Evolutionary conservation across 2,329 filamentous ascomycete species (phyloP), one percentile per base, ranked within the genome.

Genomic region (Epichloe coenophiala): DNA sequence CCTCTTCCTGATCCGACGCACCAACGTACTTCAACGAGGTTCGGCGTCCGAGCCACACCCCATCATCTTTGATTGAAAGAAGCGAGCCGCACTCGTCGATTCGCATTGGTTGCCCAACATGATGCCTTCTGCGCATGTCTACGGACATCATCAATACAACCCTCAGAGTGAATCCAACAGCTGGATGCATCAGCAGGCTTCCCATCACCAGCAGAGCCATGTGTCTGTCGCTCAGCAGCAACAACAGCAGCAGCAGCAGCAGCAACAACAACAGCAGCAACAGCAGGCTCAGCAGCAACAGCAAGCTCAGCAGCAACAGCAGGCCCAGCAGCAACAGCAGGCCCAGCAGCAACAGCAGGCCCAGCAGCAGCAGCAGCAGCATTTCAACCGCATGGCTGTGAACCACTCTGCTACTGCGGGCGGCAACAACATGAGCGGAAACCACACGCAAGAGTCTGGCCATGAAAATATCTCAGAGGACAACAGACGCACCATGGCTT

Each of bases 401-500:
- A 81, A 74, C 56, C 82, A 81, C 61, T 81, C 78, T 58, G 74
- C 72, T 50, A 67, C 68, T 23, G 60, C 59, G 57, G 74, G 72
- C 49, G 68, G 68, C 27, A 60, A 60, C 33, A 61, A 58, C 52
- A 63, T 74, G 56, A 66, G 75, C 40, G 68, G 66, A 17, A 66
- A 64, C 47, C 77, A 82, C 56, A 68, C 68, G 36, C 75, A 77
- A 61, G 75, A 83, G 59, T 70, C 68, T 52, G 64, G 71, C 55
- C 71, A 84, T 60, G 84, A 88, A 61, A 78, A 79, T 69, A 68
- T 93, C 57, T 88, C 84, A 17, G 91, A 96, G 65, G 91, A 96
- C 65, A 95, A 95, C 68, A 80, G 88, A 59, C 81, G 90, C 57
- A 93, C 94, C n/a, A 81, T 96, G 68, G 83, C 83, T 56, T 96